phyloP scores from a whole-genome alignment of 345 rosid species.

The Ricinus communis region DNA sequence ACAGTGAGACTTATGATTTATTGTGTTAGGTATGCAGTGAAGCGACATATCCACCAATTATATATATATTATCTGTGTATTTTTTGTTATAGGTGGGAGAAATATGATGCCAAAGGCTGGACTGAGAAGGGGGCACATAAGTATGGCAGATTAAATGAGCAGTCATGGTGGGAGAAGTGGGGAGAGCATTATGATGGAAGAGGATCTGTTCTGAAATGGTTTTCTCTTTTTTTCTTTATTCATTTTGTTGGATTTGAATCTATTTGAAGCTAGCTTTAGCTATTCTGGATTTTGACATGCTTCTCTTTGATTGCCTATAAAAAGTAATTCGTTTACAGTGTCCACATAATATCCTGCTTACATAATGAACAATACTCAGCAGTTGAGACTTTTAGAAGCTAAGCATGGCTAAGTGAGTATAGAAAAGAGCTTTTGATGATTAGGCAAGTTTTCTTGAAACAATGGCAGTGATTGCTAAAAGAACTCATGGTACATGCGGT shows the following conservation, averaged over 20 bases:
- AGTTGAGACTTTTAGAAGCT: neutral
- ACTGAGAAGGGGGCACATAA: conserved; percentile 99
- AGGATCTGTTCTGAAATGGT: conserved; percentile 99
- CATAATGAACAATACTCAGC: neutral
- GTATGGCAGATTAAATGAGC: conserved; percentile 92
- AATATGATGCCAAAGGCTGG: conserved; percentile 98
- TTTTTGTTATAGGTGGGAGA: conserved; percentile 87
- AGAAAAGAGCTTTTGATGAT: neutral
- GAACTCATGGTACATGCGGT: neutral
- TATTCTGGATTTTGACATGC: neutral
- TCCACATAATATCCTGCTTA: neutral
- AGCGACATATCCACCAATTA: neutral
- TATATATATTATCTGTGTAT: neutral
- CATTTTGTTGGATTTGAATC: neutral
- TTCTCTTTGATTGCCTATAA: neutral
- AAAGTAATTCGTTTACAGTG: neutral
- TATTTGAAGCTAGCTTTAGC: neutral
- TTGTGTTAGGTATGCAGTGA: conserved; percentile 5
- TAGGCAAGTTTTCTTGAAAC: neutral
- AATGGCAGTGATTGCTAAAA: neutral
- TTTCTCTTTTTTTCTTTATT: conserved; percentile 12
- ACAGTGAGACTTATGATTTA: neutral
- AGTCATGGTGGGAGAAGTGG: conserved; percentile 99
- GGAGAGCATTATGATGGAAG: conserved; percentile 98
- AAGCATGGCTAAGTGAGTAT: neutral